A percentile compares a stretch with the other conserved stretches of the same genome.
phyloP scores from a whole-genome alignment of 164 flowering plant species.

The Berberis vulgaris region DNA sequence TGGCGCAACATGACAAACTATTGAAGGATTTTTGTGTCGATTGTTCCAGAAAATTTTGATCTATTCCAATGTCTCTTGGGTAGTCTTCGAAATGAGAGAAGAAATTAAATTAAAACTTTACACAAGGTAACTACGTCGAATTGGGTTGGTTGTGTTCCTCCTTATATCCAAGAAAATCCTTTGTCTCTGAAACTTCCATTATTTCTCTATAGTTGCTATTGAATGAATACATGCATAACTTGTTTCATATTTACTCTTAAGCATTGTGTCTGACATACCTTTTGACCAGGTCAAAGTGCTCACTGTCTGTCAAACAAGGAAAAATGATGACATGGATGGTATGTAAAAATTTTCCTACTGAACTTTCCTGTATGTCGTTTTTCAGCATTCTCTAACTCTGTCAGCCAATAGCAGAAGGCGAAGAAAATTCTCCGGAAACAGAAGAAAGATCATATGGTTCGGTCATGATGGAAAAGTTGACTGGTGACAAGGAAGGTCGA shows the following conservation, averaged over 20 bases:
- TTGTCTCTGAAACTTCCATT: not conserved
- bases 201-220: not conserved
- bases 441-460: constrained; percentile 79
- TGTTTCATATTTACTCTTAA: too few relatives aligned
- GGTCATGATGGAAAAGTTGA: constrained; percentile 74
- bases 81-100: not conserved
- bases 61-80: too few relatives aligned
- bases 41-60: too few relatives aligned
- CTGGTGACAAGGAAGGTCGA: constrained; percentile 70
- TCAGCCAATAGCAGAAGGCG: constrained; percentile 28
- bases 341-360: constrained; percentile 2
- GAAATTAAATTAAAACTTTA: not conserved
- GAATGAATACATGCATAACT: too few relatives aligned
- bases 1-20: too few relatives aligned
- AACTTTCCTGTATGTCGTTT: not conserved
- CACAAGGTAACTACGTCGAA: not conserved
- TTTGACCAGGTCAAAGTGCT: constrained; percentile 57
- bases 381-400: not conserved
- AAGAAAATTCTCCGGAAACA: constrained; percentile 27
- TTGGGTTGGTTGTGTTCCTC: not conserved
- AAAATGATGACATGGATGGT: constrained; percentile 46
- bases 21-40: too few relatives aligned
- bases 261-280: not conserved
- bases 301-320: constrained; percentile 57
- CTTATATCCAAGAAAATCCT: not conserved